Evolutionary conservation across 2,329 filamentous ascomycete genomes (phyloP).

Genomic region (Chrysoporthe cubensis): DNA sequence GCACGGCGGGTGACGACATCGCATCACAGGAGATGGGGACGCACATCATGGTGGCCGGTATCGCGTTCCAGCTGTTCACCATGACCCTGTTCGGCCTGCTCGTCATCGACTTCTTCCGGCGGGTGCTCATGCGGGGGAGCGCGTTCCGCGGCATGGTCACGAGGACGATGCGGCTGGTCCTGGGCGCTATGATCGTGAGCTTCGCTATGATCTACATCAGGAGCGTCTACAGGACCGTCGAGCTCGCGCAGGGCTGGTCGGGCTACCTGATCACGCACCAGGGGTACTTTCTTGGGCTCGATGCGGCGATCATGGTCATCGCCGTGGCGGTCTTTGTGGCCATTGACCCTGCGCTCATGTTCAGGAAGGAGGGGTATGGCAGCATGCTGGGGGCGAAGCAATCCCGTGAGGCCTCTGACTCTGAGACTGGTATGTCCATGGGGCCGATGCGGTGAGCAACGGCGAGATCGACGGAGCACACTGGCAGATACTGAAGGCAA

Average conservation of each 20-base stretch:
- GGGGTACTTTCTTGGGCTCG: conserved; percentile 52
- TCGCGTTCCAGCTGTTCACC: conserved; percentile 53
- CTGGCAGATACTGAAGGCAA: not conserved
- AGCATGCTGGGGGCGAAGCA: not conserved
- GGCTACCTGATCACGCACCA: conserved; percentile 56
- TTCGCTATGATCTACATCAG: conserved; percentile 50
- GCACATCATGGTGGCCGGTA: conserved; percentile 53
- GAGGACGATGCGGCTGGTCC: conserved; percentile 32
- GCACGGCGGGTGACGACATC: conserved; percentile 42
- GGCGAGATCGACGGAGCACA: not conserved
- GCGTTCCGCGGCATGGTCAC: conserved; percentile 38
- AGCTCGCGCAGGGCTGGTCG: conserved; percentile 53
- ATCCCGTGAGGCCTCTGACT: conserved; percentile 16
- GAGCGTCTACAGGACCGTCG: conserved; percentile 54
- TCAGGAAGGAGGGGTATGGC: not conserved
- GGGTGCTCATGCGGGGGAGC: conserved; percentile 35
- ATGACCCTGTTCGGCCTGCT: conserved; percentile 50
- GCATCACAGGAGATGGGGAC: conserved; percentile 39
- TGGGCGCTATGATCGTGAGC: conserved; percentile 45
- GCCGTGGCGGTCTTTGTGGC: conserved; percentile 49
- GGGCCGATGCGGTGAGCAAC: not conserved
- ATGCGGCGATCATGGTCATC: conserved; percentile 52
- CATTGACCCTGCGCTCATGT: conserved; percentile 42
- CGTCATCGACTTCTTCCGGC: conserved; percentile 43
- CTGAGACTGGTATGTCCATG: conserved; percentile 13